Evolutionary conservation across 2,329 filamentous ascomycete species (phyloP).

Genomic region (Neonectria neomacrospora): DNA sequence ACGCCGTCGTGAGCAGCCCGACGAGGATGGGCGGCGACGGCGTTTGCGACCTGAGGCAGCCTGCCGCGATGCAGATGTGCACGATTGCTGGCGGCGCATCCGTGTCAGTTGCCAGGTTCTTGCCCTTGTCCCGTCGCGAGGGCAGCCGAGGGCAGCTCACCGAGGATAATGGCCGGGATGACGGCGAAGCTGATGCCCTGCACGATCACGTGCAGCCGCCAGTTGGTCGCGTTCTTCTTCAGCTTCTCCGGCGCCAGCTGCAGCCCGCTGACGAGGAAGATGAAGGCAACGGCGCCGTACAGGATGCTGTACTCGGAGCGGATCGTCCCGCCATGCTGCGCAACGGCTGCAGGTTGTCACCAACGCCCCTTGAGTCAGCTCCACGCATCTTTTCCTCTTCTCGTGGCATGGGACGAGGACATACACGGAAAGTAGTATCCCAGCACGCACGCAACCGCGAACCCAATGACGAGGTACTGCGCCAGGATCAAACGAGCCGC

Average conservation of each 20-base stretch:
- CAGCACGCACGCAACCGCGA: conserved; percentile 63
- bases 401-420: conserved; percentile 39
- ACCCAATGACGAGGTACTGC: conserved; percentile 74
- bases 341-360: conserved; percentile 52
- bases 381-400: neutral
- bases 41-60: conserved; percentile 60
- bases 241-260: conserved; percentile 73
- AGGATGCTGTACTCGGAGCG: conserved; percentile 70
- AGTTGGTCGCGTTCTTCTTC: conserved; percentile 70
- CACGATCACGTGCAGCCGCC: conserved; percentile 74
- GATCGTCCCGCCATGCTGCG: conserved; percentile 59
- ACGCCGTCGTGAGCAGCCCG: conserved; percentile 74
- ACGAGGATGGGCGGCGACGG: conserved; percentile 74
- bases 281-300: conserved; percentile 75
- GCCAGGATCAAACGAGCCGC: conserved; percentile 55
- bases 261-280: conserved; percentile 77
- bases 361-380: conserved; percentile 21
- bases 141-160: conserved; percentile 44
- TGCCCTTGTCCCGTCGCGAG: too few relatives aligned
- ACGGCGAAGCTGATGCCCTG: conserved; percentile 75
- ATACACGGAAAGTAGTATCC: conserved; percentile 57
- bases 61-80: conserved; percentile 59
- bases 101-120: conserved; percentile 36
- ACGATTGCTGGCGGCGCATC: conserved; percentile 52
- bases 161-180: conserved; percentile 71